These are phyloP conservation scores for Cotoneaster glaucophyllus DNA, from an alignment of 306 rosid species.

Conservation along the genomic window DNA sequence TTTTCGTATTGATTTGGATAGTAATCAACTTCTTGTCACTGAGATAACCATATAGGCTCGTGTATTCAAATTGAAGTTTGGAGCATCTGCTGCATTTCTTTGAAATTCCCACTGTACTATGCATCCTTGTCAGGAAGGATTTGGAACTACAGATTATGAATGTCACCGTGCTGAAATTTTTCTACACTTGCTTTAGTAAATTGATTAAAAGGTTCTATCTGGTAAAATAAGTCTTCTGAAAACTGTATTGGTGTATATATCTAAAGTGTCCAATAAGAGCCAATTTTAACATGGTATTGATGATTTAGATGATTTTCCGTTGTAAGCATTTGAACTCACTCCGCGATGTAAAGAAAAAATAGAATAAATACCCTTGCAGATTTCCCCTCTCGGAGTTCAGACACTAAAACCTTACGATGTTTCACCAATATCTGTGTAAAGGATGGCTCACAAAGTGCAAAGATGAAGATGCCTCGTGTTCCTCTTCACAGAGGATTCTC, in stretches of 20 bases:
- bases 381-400: background rate
- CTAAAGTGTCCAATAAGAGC: background rate
- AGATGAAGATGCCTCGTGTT: conserved; percentile 82
- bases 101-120: conserved; percentile 50
- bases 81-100: conserved; percentile 92
- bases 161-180: no score
- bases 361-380: background rate
- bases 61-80: conserved; percentile 61
- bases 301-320: background rate
- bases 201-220: no score
- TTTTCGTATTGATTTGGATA: conserved; percentile 1
- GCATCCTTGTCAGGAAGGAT: conserved; percentile 19
- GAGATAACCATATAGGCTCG: conserved; percentile 49
- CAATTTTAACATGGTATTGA: background rate
- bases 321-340: background rate
- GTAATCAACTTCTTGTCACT: conserved; percentile 8
- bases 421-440: conserved; percentile 20
- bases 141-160: conserved; percentile 59
- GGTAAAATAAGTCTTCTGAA: no score
- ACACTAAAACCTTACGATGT: background rate
- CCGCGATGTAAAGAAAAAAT: background rate
- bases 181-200: no score
- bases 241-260: no score
- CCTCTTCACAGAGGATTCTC: conserved; percentile 80
- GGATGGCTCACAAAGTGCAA: conserved; percentile 78